Evolutionary conservation across 129 eudicot genomes (phyloP).

Genomic region (Heracleum sosnowskyi): DNA sequence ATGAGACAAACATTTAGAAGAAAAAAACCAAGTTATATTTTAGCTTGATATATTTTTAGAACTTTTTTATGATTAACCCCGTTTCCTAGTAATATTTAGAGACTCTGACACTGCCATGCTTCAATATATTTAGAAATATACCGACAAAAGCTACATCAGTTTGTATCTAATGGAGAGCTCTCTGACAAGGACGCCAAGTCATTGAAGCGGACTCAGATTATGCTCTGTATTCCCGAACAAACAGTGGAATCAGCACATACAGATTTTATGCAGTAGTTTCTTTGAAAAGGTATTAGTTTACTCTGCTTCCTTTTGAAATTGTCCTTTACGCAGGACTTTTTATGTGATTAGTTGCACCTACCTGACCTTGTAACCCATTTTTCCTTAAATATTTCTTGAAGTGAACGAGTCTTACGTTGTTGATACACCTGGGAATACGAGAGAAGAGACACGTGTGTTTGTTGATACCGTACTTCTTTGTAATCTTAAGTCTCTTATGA

Average conservation of each 20-base stretch:
- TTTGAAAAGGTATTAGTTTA: conserved; percentile 66
- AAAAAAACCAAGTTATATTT: neutral
- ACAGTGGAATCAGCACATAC: conserved; percentile 72
- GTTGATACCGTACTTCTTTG: conserved; percentile 22
- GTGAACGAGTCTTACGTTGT: conserved; percentile 21
- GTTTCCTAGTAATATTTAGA: neutral
- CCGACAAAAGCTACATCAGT: conserved; percentile 78
- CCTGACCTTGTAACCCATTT: too few species aligned
- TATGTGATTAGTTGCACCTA: too few species aligned
- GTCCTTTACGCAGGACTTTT: too few species aligned
- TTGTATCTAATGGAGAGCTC: conserved; percentile 65
- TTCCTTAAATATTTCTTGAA: too few species aligned
- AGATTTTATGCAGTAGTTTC: conserved; percentile 67
- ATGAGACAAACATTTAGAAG: too few species aligned
- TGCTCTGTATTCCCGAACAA: conserved; percentile 88
- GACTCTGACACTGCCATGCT: conserved; percentile 4
- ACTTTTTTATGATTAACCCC: neutral
- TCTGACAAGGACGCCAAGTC: conserved; percentile 64
- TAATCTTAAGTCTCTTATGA: conserved; percentile 22
- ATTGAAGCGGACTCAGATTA: conserved; percentile 60
- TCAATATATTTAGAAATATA: conserved; percentile 48
- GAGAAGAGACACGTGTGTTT: conserved; percentile 26
- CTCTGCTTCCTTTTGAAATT: neutral
- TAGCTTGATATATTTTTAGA: neutral
- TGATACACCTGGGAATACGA: conserved; percentile 23